Evolutionary conservation across 2,329 filamentous ascomycete species (phyloP), one percentile per base, ranked within the genome.

Genomic region (Fusarium sp.): DNA sequence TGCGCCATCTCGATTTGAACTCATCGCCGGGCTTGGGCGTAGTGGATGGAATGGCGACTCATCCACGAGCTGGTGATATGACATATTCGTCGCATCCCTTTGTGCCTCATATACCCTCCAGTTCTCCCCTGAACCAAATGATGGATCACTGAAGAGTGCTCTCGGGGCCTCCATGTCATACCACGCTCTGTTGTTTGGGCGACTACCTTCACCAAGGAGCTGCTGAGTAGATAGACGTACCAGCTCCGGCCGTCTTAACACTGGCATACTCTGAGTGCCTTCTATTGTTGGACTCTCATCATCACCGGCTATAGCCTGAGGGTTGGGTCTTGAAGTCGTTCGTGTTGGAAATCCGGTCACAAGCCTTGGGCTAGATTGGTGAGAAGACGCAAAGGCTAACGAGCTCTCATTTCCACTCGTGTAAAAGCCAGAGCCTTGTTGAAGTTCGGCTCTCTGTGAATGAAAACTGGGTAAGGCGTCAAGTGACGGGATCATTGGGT

Each of bases 11-110:
- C 71, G 62, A 34, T 36, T 63, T 28, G 28, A 48, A 53, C 58
- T 72, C 69, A 61, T 69, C 3, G 72, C 68, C 10, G 73, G 70
- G 39, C 67, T 68, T 20, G 72, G 74, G 73, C 44, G 81, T 73
- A 43, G 77, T 76, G 65, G 85, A 80, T 77, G 80, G 51, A 81
- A 80, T 0, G 80, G 79, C 9, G 77, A 75, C 20, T 74, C 75
- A 36, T 78, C 74, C 14, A 78, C 76, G 6, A 80, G 72, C 17
- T 79, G 77, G 38, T 75, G 74, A 63, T 81, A 80, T 7, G 76
- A 75, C 11, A 75, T 69, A 24, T 74, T 79, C 10, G 63, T 57
- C 11, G 75, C 72, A 7, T 75, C 75, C 26, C 73, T 67, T 9
- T 68, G 75, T 20, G 59, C 66, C 20, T 64, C 65, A n/a, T 78